Percentiles rank a stretch among this genome's conserved stretches.
Conservation (phyloP, 1,139 yeast species). For the Yamadazyma atlantica region DNA sequence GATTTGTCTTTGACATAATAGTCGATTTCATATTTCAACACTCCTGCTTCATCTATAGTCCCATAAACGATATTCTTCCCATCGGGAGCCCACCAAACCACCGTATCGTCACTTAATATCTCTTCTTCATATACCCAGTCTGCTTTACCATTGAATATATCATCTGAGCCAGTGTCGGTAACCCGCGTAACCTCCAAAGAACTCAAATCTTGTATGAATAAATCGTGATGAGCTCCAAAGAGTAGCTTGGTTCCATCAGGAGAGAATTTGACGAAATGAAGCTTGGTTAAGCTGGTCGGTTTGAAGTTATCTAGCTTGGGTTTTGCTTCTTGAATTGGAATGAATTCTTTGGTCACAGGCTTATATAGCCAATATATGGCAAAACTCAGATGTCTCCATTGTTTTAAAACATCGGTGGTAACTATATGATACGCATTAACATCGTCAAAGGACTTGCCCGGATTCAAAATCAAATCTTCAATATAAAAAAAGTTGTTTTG, state of each 20-base stretch:
- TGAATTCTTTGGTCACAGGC: constrained; percentile 19
- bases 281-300: constrained; percentile 19
- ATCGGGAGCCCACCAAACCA: constrained; percentile 89
- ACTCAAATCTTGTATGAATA: constrained; percentile 39
- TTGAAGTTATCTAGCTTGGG: constrained; percentile 8
- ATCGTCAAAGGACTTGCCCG: constrained; percentile 30
- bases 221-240: constrained; percentile 37
- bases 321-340: constrained; percentile 26
- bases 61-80: constrained; percentile 65
- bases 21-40: constrained; percentile 63
- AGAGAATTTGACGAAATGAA: constrained; percentile 46
- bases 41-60: constrained; percentile 69
- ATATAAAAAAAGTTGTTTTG: constrained; percentile 33
- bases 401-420: constrained; percentile 28
- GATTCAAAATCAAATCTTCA: constrained; percentile 32
- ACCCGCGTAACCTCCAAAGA: constrained; percentile 35
- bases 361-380: constrained; percentile 41
- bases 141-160: constrained; percentile 80
- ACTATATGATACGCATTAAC: constrained; percentile 30
- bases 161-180: constrained; percentile 66
- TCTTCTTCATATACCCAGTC: constrained; percentile 99
- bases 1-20: constrained; percentile 48
- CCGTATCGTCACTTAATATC: constrained; percentile 59
- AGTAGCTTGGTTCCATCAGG: constrained; percentile 37
- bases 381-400: constrained; percentile 44